phyloP scores from a whole-genome alignment of 441 rosid genomes.

The Erodium trifolium region DNA sequence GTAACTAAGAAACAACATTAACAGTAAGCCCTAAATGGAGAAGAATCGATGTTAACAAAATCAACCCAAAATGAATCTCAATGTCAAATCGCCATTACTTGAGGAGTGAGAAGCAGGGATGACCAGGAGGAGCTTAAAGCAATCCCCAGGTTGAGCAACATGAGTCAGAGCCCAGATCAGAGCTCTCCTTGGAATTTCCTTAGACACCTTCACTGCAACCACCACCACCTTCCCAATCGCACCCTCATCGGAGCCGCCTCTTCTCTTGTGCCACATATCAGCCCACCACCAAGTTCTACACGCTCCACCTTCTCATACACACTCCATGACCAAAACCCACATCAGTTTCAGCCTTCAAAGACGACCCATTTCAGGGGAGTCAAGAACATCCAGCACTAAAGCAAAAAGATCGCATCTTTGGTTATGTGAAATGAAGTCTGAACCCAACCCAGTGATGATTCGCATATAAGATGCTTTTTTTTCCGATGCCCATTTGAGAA shows the following conservation, averaged over 20 bases:
- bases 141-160: slow-evolving; percentile 92
- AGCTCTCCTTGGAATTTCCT: slow-evolving; percentile 89
- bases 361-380: slow-evolving; percentile 2
- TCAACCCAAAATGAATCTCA: background rate
- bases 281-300: slow-evolving; percentile 11
- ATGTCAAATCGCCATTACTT: slow-evolving; percentile 24
- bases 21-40: background rate
- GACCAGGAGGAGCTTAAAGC: slow-evolving; percentile 85
- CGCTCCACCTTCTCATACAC: slow-evolving; percentile 22
- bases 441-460: background rate
- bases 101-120: slow-evolving; percentile 60
- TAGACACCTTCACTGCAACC: slow-evolving; percentile 95
- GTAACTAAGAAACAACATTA: background rate
- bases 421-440: background rate
- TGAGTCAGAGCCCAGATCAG: slow-evolving; percentile 97
- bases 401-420: background rate
- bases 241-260: slow-evolving; percentile 33
- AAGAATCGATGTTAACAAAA: no score
- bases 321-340: slow-evolving; percentile 9
- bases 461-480: background rate
- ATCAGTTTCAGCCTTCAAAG: background rate
- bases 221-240: slow-evolving; percentile 60
- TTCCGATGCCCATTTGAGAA: background rate
- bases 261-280: slow-evolving; percentile 47
- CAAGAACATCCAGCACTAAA: background rate